Evolutionary conservation across 2,329 filamentous ascomycete species (phyloP).

Genomic region (Pseudopithomyces maydicus): DNA sequence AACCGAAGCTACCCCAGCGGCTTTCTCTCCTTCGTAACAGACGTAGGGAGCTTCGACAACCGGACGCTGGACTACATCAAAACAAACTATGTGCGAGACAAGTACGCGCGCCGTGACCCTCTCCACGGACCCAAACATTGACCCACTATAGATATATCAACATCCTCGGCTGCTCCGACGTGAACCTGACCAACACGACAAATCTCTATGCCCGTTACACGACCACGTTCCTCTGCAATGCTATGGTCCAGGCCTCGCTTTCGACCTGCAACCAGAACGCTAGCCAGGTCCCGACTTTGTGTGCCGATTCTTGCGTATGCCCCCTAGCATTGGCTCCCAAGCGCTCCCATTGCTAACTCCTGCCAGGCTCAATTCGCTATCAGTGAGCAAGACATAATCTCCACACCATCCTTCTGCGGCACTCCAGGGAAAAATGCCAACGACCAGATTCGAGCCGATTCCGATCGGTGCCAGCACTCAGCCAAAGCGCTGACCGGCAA

Average conservation of each 20-base stretch:
- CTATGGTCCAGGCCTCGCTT: conserved; percentile 89
- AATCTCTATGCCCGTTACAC: conserved; percentile 92
- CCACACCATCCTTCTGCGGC: conserved; percentile 74
- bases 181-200: conserved; percentile 78
- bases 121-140: conserved; percentile 28
- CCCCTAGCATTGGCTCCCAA: conserved; percentile 1
- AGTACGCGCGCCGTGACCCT: conserved; percentile 63
- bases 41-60: conserved; percentile 75
- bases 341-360: conserved; percentile 35
- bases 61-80: conserved; percentile 74
- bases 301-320: conserved; percentile 85
- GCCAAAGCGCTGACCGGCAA: conserved; percentile 74
- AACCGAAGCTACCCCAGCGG: conserved; percentile 64
- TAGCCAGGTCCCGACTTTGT: conserved; percentile 72
- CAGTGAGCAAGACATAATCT: conserved; percentile 83
- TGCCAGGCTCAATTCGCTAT: conserved; percentile 77
- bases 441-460: conserved; percentile 85
- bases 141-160: conserved; percentile 71
- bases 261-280: conserved; percentile 66
- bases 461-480: conserved; percentile 85
- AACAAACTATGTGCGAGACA: conserved; percentile 73
- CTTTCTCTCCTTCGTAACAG: conserved; percentile 82
- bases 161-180: conserved; percentile 77
- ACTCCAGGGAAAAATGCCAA: conserved; percentile 68
- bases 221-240: conserved; percentile 88